phyloP scores from a whole-genome alignment of 805 yeast genomes.

The Spencermartinsiella europaea region DNA sequence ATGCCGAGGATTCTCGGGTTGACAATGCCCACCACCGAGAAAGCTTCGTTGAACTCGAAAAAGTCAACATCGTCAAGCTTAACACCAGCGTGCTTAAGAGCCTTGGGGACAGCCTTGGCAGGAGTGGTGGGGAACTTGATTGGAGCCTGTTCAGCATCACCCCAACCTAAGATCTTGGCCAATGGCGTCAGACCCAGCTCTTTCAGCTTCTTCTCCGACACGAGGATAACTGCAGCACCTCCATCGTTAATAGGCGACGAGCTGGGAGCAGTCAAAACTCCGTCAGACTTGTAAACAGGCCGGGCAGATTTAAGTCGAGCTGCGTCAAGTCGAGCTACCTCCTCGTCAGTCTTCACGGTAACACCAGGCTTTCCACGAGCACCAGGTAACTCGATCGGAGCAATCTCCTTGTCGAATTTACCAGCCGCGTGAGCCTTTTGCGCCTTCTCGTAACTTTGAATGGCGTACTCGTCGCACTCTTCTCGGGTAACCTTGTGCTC shows the following conservation, averaged over 20 bases:
- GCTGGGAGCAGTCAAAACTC: slow-evolving; percentile 96
- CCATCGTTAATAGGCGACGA: slow-evolving; percentile 97
- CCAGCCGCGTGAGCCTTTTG: slow-evolving; percentile 73
- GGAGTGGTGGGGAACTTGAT: slow-evolving; percentile 96
- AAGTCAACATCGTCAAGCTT: slow-evolving; percentile 67
- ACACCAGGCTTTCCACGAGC: slow-evolving; percentile 80
- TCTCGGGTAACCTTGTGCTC: slow-evolving; percentile 76
- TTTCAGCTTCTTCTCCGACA: slow-evolving; percentile 75
- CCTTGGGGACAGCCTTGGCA: slow-evolving; percentile 91
- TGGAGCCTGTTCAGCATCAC: slow-evolving; percentile 96
- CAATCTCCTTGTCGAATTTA: slow-evolving; percentile 76
- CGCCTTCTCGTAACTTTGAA: slow-evolving; percentile 80
- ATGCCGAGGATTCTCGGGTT: slow-evolving; percentile 66
- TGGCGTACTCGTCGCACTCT: slow-evolving; percentile 84
- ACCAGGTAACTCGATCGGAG: slow-evolving; percentile 87
- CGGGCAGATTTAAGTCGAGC: slow-evolving; percentile 74
- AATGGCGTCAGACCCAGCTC: slow-evolving; percentile 85
- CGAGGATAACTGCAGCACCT: slow-evolving; percentile 90
- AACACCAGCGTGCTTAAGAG: slow-evolving; percentile 78
- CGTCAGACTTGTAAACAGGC: slow-evolving; percentile 92
- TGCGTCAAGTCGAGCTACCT: slow-evolving; percentile 70
- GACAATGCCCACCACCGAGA: slow-evolving; percentile 93
- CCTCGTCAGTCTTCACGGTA: slow-evolving; percentile 75
- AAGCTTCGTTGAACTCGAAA: slow-evolving; percentile 97
- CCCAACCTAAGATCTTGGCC: slow-evolving; percentile 90